Evolutionary conservation across 306 rosid species (phyloP), one percentile per base, ranked within the genome.

Genomic region (Delonix regia): DNA sequence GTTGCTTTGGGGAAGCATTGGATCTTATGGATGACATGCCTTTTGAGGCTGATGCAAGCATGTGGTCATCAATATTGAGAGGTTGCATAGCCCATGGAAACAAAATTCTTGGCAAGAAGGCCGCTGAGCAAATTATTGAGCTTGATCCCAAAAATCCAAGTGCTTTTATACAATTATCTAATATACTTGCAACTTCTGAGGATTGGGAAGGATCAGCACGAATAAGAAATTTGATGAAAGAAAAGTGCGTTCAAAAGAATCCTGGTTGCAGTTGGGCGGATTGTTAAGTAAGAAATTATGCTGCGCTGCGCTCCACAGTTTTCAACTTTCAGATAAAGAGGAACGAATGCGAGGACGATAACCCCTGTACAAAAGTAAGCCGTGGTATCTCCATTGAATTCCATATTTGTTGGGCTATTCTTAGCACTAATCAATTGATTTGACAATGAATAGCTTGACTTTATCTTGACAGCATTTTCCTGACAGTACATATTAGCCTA

Each of bases 161-260:
- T 78, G 93, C 93, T 83, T 90, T 88, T 65, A 84, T 88, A 63
- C 97, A 92, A 51, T 71, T 92, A 66, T 90, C 96, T 42, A 92
- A 88, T 78, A 77, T 89, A 75, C 87, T 87, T 73, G 92, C 96
- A 76, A 73, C 87, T 15, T 75, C 74, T 19, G 88, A 80, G 27
- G 96, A 92, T 71, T 92, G 97, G 97, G 93, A 88, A 85, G 90
- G 84, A 80, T 90, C 95, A 45, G 93, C 84, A 47, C 69, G 80
- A 70, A 87, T 90, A 73, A 81, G 92, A 86, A 79, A 84, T 60
- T 25, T 78, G 69, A 92, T 92, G 89, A 88, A 78, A 85, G 59
- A 76, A 76, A 86, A 80, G 56, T 76, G 79, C 45, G 68, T 90
- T 65, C 86, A 73, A 51, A 90, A 85, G 81, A 82, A 73, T 84